A percentile compares a stretch with the other conserved stretches of the same genome.
Conservation (phyloP, 2,329 filamentous ascomycete genomes). For the Botrytis tulipae region DNA sequence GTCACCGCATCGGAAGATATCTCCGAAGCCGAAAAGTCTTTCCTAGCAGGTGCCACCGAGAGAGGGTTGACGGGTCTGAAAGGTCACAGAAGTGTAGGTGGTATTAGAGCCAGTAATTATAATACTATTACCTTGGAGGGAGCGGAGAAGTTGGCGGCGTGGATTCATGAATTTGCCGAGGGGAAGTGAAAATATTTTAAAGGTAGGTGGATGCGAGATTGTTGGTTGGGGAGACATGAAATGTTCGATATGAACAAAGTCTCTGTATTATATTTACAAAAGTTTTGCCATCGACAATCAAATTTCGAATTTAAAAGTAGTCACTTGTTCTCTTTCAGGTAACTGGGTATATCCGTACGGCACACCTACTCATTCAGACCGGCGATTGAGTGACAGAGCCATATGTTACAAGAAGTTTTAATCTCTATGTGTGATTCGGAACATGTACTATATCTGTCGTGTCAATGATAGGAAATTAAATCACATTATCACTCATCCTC, state of each 20-base stretch:
- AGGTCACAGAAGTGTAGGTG: constrained; percentile 83
- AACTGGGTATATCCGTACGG: not conserved
- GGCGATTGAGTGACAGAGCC: not conserved
- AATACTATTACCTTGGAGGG: constrained; percentile 73
- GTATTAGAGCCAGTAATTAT: constrained; percentile 85
- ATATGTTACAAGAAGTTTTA: not conserved
- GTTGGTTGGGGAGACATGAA: not conserved
- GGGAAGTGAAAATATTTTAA: not conserved
- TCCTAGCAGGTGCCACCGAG: constrained; percentile 63
- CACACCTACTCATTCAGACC: not conserved
- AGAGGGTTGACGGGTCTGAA: constrained; percentile 76
- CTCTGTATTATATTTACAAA: not conserved
- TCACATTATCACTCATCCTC: not conserved
- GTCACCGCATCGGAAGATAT: constrained; percentile 45
- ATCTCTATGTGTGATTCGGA: not conserved
- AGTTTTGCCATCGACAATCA: not conserved
- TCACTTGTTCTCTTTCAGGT: not conserved
- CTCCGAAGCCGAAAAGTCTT: constrained; percentile 72
- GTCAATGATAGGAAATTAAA: not conserved
- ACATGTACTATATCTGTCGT: not conserved
- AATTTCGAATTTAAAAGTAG: not conserved
- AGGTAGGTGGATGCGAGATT: not conserved
- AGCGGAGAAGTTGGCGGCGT: constrained; percentile 65
- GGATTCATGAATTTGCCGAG: constrained; percentile 56
- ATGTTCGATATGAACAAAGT: not conserved